phyloP scores from a whole-genome alignment of 2,329 filamentous ascomycete species.

The Sporothrix protearum region DNA sequence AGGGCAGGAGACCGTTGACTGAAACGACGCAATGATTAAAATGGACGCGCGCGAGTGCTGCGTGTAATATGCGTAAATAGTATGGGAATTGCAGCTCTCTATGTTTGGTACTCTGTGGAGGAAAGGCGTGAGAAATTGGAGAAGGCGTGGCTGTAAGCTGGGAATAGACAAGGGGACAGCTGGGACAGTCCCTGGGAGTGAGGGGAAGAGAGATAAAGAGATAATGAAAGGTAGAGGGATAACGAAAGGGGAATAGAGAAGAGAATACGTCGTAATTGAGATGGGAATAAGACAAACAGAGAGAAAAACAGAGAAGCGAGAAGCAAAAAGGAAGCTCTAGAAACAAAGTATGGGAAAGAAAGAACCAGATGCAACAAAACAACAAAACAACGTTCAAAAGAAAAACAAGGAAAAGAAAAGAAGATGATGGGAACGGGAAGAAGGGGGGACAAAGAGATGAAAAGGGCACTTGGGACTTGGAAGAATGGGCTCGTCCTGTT shows the following conservation, averaged over 20 bases:
- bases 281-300: conserved; percentile 6
- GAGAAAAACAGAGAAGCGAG: not conserved
- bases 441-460: conserved; percentile 10
- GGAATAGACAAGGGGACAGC: conserved; percentile 15
- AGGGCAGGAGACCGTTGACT: not conserved
- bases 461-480: conserved; percentile 1
- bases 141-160: not conserved
- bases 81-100: conserved; percentile 6
- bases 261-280: conserved; percentile 12
- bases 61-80: conserved; percentile 5
- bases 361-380: not conserved
- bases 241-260: not conserved
- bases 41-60: not conserved
- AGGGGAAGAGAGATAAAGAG: not conserved
- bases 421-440: not conserved
- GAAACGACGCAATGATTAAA: no score
- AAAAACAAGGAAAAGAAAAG: not conserved
- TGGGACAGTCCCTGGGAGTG: not conserved
- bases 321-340: not conserved
- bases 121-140: conserved; percentile 16
- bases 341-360: not conserved
- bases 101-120: not conserved
- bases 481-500: not conserved
- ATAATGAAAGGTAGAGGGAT: no score
- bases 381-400: not conserved